phyloP scores from a whole-genome alignment of 345 rosid genomes.

The Ceriops decandra region DNA sequence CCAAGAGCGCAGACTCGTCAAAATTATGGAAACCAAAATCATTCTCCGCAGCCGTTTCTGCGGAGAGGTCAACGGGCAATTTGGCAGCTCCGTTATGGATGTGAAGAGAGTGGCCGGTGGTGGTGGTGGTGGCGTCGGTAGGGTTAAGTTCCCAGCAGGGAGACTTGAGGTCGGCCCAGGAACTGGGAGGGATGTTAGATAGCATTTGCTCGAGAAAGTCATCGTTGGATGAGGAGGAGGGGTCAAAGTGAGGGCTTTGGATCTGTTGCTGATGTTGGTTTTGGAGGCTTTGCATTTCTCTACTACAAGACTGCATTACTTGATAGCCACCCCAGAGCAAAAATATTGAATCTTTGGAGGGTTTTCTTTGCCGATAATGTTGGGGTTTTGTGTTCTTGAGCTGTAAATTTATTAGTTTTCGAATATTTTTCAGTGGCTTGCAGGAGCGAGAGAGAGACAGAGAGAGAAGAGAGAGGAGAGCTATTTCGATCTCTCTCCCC shows the following conservation, averaged over 20 bases:
- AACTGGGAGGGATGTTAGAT: conserved; percentile 54
- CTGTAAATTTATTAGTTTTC: too few relatives aligned
- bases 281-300: conserved; percentile 41
- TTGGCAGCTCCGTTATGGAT: neutral
- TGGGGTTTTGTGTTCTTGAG: neutral
- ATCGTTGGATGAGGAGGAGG: conserved; percentile 41
- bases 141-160: conserved; percentile 34
- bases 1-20: conserved; percentile 39
- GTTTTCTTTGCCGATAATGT: neutral
- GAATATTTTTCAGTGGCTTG: too few relatives aligned
- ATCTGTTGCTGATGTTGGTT: conserved; percentile 31
- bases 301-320: conserved; percentile 39
- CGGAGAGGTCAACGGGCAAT: conserved; percentile 13
- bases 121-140: neutral
- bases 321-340: neutral
- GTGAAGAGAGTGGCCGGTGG: conserved; percentile 20
- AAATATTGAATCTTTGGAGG: too few relatives aligned
- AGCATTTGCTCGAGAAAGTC: conserved; percentile 85
- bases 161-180: conserved; percentile 47
- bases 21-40: conserved; percentile 25
- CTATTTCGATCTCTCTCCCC: too few relatives aligned
- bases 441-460: neutral
- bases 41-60: conserved; percentile 27
- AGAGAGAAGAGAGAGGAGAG: neutral
- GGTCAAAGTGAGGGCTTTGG: conserved; percentile 40